These are phyloP conservation scores for Ophiocordyceps camponoti-saundersi DNA, from an alignment of 2,329 filamentous ascomycete species.

Conservation along the genomic window DNA sequence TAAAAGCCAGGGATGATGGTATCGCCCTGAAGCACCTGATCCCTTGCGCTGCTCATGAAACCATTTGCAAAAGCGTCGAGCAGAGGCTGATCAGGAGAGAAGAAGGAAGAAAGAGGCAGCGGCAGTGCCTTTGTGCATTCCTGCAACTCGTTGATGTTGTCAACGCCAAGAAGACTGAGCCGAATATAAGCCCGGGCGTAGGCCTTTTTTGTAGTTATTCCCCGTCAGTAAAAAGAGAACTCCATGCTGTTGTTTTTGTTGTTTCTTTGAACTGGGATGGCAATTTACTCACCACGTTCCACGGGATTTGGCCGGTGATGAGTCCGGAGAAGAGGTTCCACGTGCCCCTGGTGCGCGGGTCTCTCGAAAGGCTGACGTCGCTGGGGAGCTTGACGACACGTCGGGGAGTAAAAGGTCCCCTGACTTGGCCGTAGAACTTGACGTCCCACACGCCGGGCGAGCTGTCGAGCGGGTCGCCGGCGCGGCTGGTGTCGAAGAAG, in stretches of 20 bases:
- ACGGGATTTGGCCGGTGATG: slow-evolving; percentile 14
- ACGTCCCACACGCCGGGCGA: slow-evolving; percentile 35
- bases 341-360: slow-evolving; percentile 15
- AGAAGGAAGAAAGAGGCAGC: neutral
- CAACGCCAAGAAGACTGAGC: slow-evolving; percentile 33
- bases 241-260: too few relatives aligned
- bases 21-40: neutral
- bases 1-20: neutral
- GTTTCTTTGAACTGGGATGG: too few relatives aligned
- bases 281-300: slow-evolving; percentile 17
- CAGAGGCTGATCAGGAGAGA: neutral
- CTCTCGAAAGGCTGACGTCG: slow-evolving; percentile 19
- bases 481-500: slow-evolving; percentile 19
- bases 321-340: slow-evolving; percentile 16
- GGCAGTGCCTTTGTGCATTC: slow-evolving; percentile 30
- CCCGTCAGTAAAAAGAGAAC: neutral
- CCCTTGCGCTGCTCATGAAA: neutral
- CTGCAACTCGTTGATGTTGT: slow-evolving; percentile 34
- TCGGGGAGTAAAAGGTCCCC: slow-evolving; percentile 10
- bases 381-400: slow-evolving; percentile 21
- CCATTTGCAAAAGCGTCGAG: neutral
- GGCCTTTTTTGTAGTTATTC: slow-evolving; percentile 15
- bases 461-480: slow-evolving; percentile 28
- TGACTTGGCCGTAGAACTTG: slow-evolving; percentile 25
- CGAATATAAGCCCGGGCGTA: slow-evolving; percentile 33